A percentile compares a stretch with the other conserved stretches of the same genome.
Conservation (phyloP, 768 basidiomycete species). For the Gelatoporia subvermispora region DNA sequence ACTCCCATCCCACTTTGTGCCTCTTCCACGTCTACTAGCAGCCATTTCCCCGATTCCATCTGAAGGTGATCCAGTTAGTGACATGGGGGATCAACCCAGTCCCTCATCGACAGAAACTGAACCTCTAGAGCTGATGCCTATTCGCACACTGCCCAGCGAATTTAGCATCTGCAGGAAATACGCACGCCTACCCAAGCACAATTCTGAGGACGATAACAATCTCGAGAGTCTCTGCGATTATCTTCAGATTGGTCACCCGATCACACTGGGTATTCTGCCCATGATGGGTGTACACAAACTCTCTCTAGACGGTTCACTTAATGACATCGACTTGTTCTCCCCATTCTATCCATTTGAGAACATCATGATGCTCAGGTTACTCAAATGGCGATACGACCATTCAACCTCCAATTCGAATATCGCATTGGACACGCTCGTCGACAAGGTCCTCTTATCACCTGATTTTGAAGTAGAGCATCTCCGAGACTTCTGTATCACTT, state of each 20-base stretch:
- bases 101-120: too few relatives aligned
- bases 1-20: neutral
- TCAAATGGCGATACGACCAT: slow-evolving; percentile 27
- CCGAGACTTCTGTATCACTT: too few relatives aligned
- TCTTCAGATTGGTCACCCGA: neutral
- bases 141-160: too few relatives aligned
- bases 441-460: slow-evolving; percentile 5
- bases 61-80: too few relatives aligned
- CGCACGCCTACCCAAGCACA: neutral
- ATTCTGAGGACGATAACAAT: neutral
- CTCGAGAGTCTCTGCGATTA: neutral
- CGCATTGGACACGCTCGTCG: slow-evolving; percentile 23
- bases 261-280: neutral
- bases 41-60: too few relatives aligned
- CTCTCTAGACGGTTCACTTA: neutral
- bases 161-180: too few relatives aligned
- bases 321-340: neutral
- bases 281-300: neutral
- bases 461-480: slow-evolving; percentile 2
- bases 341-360: slow-evolving; percentile 10
- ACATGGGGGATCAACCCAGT: too few relatives aligned
- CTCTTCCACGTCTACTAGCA: too few relatives aligned
- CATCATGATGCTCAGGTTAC: slow-evolving; percentile 18
- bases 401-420: slow-evolving; percentile 22
- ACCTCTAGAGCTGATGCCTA: too few relatives aligned